Conservation (phyloP, 2,329 filamentous ascomycete genomes). For the Penicillium sp. region DNA sequence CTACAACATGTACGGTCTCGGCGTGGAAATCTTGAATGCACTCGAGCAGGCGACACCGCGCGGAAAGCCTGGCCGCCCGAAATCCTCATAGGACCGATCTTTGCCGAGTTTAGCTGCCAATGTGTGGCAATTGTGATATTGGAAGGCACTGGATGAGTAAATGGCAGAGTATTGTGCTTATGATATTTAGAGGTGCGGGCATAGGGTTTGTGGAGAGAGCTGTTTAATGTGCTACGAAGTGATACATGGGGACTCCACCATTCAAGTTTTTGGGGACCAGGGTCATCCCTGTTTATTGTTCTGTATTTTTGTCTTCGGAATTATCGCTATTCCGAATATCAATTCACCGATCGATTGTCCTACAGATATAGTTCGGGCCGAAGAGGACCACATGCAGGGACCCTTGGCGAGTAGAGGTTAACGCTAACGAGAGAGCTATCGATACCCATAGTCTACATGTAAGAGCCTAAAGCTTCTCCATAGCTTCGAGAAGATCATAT, state of each 20-base stretch:
- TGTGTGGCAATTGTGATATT: background rate
- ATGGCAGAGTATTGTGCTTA: background rate
- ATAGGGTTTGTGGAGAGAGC: background rate
- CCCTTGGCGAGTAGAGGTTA: background rate
- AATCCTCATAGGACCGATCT: constrained; percentile 22
- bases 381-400: constrained; percentile 4
- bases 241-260: background rate
- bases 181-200: background rate
- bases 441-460: background rate
- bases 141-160: background rate
- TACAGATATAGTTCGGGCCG: constrained; percentile 2
- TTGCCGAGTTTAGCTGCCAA: background rate
- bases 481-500: background rate
- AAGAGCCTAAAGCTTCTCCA: background rate
- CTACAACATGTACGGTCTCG: constrained; percentile 62
- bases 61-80: constrained; percentile 28
- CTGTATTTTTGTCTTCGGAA: background rate
- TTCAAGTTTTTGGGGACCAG: background rate
- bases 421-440: background rate
- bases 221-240: background rate
- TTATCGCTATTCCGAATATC: background rate
- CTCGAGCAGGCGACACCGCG: constrained; percentile 44
- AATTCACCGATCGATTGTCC: constrained; percentile 5
- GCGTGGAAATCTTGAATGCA: constrained; percentile 60
- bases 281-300: background rate